Conservation (phyloP, 2,329 filamentous ascomycete species). For the Aspergillus tanneri region DNA sequence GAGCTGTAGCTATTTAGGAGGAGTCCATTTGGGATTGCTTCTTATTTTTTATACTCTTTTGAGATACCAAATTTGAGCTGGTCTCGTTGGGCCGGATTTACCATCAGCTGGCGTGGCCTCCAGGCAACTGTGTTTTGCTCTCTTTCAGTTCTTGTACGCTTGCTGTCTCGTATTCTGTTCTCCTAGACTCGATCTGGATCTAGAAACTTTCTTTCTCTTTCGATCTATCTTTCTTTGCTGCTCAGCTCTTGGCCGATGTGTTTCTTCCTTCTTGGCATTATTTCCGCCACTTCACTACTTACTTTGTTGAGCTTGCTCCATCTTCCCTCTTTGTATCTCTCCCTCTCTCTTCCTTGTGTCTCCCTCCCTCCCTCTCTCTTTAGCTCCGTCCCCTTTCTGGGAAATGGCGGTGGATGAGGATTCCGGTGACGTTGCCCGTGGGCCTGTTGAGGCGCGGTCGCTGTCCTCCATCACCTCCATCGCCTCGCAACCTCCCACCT, state of each 20-base stretch:
- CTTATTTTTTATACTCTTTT: conserved; percentile 10
- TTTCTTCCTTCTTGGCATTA: conserved; percentile 7
- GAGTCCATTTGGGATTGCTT: conserved; percentile 5
- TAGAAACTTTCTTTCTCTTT: conserved; percentile 1
- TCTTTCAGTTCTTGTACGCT: conserved; percentile 18
- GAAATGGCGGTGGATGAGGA: conserved; percentile 31
- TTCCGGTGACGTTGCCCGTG: conserved; percentile 24
- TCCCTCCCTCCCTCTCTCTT: background rate
- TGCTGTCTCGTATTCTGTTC: no score
- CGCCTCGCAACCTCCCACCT: conserved; percentile 81
- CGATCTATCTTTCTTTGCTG: conserved; percentile 16
- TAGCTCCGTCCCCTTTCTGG: background rate
- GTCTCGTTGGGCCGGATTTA: background rate
- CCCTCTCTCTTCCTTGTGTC: background rate
- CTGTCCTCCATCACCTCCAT: conserved; percentile 75
- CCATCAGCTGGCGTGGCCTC: conserved; percentile 10
- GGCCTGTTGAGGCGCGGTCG: conserved; percentile 73
- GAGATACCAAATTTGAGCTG: conserved; percentile 20
- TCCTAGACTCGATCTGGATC: no score
- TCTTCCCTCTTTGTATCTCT: background rate
- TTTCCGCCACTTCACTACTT: conserved; percentile 8
- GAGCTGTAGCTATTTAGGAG: conserved; percentile 8
- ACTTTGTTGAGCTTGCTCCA: conserved; percentile 4
- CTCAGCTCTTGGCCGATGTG: background rate
- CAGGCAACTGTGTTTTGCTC: conserved; percentile 20